phyloP scores from a whole-genome alignment of 192 early-diverging fungal genomes.

The Pilobolus umbonatus region DNA sequence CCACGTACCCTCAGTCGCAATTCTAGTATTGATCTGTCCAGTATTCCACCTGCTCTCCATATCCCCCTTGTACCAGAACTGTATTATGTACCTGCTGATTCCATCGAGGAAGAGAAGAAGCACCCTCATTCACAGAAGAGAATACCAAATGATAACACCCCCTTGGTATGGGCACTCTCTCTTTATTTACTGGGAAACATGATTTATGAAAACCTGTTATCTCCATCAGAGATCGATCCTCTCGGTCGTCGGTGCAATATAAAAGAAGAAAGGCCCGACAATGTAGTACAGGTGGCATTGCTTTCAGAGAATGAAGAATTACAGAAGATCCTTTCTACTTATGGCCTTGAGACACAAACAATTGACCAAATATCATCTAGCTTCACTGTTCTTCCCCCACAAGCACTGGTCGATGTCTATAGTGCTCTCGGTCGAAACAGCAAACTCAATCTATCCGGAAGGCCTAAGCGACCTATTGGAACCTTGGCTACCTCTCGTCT shows the following conservation, averaged over 20 bases:
- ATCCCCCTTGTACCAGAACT: constrained; percentile 64
- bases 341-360: constrained; percentile 78
- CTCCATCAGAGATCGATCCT: constrained; percentile 78
- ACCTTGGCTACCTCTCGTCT: constrained; percentile 74
- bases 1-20: not conserved
- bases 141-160: constrained; percentile 80
- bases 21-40: not conserved
- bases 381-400: constrained; percentile 66
- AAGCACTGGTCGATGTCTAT: constrained; percentile 75
- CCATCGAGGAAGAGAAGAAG: constrained; percentile 64
- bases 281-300: constrained; percentile 75
- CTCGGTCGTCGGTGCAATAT: constrained; percentile 67
- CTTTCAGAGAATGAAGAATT: constrained; percentile 68
- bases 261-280: constrained; percentile 45
- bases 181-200: constrained; percentile 73
- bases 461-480: constrained; percentile 74
- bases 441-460: constrained; percentile 73
- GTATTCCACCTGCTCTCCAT: constrained; percentile 25
- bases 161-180: constrained; percentile 84
- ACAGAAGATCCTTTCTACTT: constrained; percentile 63
- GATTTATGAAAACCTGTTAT: constrained; percentile 71
- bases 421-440: constrained; percentile 63
- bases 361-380: constrained; percentile 58
- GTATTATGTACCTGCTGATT: constrained; percentile 75
- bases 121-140: constrained; percentile 66